These are phyloP conservation scores for Podospora fimiseda DNA, from an alignment of 495 filamentous ascomycete species.

Conservation along the genomic window DNA sequence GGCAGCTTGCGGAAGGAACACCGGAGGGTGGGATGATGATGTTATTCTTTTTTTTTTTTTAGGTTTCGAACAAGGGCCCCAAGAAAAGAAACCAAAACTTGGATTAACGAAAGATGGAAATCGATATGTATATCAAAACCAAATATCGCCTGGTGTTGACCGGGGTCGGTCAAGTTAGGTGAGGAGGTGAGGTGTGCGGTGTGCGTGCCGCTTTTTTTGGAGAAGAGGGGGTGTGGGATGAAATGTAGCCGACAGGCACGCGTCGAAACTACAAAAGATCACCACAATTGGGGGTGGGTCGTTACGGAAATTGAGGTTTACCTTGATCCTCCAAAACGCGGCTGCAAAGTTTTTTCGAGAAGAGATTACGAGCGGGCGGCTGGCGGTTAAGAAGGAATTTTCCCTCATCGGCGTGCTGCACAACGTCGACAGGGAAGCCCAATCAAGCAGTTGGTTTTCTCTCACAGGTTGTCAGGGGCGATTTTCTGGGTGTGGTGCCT, in stretches of 20 bases:
- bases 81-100: neutral
- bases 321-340: conserved; percentile 17
- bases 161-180: neutral
- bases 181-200: neutral
- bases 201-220: conserved; percentile 16
- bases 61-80: neutral
- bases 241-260: neutral
- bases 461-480: conserved; percentile 32
- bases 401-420: conserved; percentile 19
- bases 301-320: conserved; percentile 14
- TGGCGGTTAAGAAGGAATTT: conserved; percentile 30
- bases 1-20: neutral
- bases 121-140: neutral
- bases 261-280: too few relatives aligned
- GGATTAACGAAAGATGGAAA: neutral
- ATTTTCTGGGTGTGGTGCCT: conserved; percentile 15
- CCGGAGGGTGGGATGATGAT: neutral
- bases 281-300: too few relatives aligned
- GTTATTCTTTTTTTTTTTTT: neutral
- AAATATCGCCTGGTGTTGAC: neutral
- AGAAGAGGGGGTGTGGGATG: neutral
- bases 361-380: conserved; percentile 10
- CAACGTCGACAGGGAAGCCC: conserved; percentile 28
- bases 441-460: conserved; percentile 25
- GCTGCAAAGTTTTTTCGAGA: conserved; percentile 6